phyloP scores from a whole-genome alignment of 305 asterid genomes.

The Nicotiana rustica region DNA sequence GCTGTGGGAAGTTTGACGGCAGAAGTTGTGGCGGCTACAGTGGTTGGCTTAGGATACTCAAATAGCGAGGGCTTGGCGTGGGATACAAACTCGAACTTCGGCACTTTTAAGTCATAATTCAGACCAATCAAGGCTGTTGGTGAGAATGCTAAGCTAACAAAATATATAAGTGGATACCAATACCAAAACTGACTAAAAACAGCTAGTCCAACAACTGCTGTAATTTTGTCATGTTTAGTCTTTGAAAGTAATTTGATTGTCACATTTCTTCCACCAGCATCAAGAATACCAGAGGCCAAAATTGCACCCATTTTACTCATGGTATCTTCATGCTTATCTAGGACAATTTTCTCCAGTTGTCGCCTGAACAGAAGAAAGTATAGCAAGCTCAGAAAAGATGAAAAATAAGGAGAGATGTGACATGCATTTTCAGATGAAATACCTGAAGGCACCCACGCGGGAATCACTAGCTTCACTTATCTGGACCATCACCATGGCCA shows the following conservation, averaged over 20 bases:
- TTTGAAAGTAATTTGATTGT: conserved; percentile 81
- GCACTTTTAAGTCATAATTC: conserved; percentile 89
- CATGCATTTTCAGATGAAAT: conserved; percentile 34
- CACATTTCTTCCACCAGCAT: conserved; percentile 97
- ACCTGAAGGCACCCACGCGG: conserved; percentile 98
- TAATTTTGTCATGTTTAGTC: conserved; percentile 88
- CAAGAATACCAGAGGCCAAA: conserved; percentile 91
- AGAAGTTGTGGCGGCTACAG: conserved; percentile 79
- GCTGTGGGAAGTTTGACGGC: conserved; percentile 94
- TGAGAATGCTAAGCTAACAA: conserved; percentile 88
- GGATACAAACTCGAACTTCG: conserved; percentile 89
- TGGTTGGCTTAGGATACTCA: conserved; percentile 93
- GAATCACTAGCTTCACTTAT: conserved; percentile 94
- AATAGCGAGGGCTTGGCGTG: conserved; percentile 95
- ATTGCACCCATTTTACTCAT: conserved; percentile 99
- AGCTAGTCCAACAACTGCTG: conserved; percentile 95
- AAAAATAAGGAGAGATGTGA: conserved; percentile 27
- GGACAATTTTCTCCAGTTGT: conserved; percentile 91
- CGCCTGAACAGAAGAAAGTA: conserved; percentile 58
- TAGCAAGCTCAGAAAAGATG: conserved; percentile 9
- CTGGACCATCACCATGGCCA: conserved; percentile 99
- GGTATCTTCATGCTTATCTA: conserved; percentile 97
- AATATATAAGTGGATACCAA: conserved; percentile 98
- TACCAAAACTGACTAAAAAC: conserved; percentile 99
- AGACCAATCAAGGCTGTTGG: conserved; percentile 96